Base-by-base conservation (phyloP, 2,329 filamentous ascomycete species). In the Claviceps quebecensis region DNA sequence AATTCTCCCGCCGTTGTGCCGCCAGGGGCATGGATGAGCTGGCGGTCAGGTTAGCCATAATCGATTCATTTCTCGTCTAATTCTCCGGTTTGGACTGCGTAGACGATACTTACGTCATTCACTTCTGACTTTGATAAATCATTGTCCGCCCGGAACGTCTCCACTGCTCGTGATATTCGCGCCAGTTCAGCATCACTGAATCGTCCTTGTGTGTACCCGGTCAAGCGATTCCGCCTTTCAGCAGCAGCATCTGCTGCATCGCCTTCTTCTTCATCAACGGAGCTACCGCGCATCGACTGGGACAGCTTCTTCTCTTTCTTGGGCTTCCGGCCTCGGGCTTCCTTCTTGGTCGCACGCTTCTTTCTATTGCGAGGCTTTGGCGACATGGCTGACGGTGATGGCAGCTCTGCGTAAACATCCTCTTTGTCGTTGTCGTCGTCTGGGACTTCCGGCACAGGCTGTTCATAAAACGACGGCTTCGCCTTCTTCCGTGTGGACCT, bases 381-480 rank as follows among this genome's bases (percentile, higher is more conserved):
- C 8, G 61, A 58, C 51, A 57, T 54, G 17, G 63, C 61, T n/a
- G 65, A 60, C 17, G 65, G 65, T 5, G 65, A 68, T 4, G 66
- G 61, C 47, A 66, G 43, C 7, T 63, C 59, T 14, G 50, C 56
- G 23, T 58, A 47, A 5, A 41, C 56, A n/a, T 56, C 52, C 2
- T 45, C 37, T 22, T 56, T 56, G 19, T 54, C 58, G 5, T 54
- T 58, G 5, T 59, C 58, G 8, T 55, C 53, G 26, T 58, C 54
- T 19, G 52, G 43, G 14, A 51, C 47, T 5, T 58, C 59, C 0
- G 56, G 56, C 5, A 56, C 55, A 9, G 60, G 54, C 50, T 67
- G 61, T 43, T 68, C 65, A 55, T 71, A 72, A 51, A 67, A 73
- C 17, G 71, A 72, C 9, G 71, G 69, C 58, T 77, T 77, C 47